phyloP scores from a whole-genome alignment of 441 rosid genomes.

The Kokia cookei region DNA sequence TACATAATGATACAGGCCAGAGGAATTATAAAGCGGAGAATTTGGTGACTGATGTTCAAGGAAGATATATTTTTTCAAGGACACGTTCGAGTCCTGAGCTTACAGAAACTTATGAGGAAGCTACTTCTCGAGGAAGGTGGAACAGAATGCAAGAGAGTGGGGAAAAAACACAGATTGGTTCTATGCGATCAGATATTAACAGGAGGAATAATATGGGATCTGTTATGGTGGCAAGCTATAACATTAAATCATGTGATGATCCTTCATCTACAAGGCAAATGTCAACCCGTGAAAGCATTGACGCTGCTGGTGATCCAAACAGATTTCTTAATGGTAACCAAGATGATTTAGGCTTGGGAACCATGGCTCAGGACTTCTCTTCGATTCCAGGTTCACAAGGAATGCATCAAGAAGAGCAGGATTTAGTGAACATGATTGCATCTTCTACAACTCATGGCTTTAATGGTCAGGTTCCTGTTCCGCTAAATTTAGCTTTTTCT shows the following conservation, averaged over 20 bases:
- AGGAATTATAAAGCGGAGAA: slow-evolving; percentile 53
- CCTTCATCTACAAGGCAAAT: slow-evolving; percentile 39
- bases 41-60: slow-evolving; percentile 41
- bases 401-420: slow-evolving; percentile 84
- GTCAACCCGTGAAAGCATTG: slow-evolving; percentile 40
- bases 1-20: slow-evolving; percentile 37
- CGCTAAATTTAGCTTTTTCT: slow-evolving; percentile 56
- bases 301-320: slow-evolving; percentile 40
- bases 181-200: slow-evolving; percentile 42
- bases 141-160: slow-evolving; percentile 54
- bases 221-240: slow-evolving; percentile 37
- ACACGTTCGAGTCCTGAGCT: slow-evolving; percentile 98
- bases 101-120: slow-evolving; percentile 57
- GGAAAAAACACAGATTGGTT: slow-evolving; percentile 36
- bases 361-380: slow-evolving; percentile 49
- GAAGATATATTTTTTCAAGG: slow-evolving; percentile 74
- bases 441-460: slow-evolving; percentile 55
- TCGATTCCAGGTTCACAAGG: slow-evolving; percentile 47
- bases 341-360: slow-evolving; percentile 40
- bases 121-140: slow-evolving; percentile 45
- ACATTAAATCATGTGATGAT: slow-evolving; percentile 34
- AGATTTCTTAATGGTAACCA: slow-evolving; percentile 35
- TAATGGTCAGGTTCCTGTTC: slow-evolving; percentile 68
- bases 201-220: slow-evolving; percentile 48
- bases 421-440: slow-evolving; percentile 64